These are phyloP conservation scores for Colletotrichum sp. DNA, from an alignment of 2,329 filamentous ascomycete genomes.

Conservation along the genomic window DNA sequence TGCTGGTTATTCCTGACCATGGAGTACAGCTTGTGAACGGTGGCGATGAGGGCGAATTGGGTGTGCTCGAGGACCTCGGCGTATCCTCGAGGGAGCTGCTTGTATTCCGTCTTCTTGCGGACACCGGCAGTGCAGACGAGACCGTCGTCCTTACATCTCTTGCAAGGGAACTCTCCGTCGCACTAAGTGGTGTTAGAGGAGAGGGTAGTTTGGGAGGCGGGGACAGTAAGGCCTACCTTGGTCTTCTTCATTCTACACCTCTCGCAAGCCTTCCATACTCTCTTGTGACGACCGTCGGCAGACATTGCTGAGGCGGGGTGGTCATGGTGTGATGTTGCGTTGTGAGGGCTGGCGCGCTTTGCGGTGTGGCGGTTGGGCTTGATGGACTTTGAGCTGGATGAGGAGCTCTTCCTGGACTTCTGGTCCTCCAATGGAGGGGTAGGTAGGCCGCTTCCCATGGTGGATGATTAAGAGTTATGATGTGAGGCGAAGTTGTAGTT, in stretches of 20 bases:
- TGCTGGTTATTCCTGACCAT: slow-evolving; percentile 64
- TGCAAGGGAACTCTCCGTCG: slow-evolving; percentile 70
- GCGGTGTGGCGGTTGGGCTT: slow-evolving; percentile 57
- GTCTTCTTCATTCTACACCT: slow-evolving; percentile 74
- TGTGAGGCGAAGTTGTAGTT: background rate
- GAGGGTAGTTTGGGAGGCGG: background rate
- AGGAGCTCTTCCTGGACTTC: slow-evolving; percentile 45
- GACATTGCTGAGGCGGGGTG: slow-evolving; percentile 40
- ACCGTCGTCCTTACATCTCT: slow-evolving; percentile 70
- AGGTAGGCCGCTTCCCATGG: slow-evolving; percentile 57
- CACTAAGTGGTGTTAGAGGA: slow-evolving; percentile 45
- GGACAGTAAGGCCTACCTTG: slow-evolving; percentile 51
- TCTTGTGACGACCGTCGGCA: slow-evolving; percentile 62
- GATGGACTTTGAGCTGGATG: slow-evolving; percentile 45
- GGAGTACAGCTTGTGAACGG: slow-evolving; percentile 68
- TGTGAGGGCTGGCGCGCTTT: slow-evolving; percentile 53
- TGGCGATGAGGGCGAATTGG: slow-evolving; percentile 68
- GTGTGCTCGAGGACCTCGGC: slow-evolving; percentile 71
- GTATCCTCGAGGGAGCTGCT: slow-evolving; percentile 68
- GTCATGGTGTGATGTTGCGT: slow-evolving; percentile 41
- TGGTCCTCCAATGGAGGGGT: slow-evolving; percentile 58
- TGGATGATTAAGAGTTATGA: slow-evolving; percentile 19
- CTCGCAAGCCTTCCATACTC: slow-evolving; percentile 72
- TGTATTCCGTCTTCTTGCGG: slow-evolving; percentile 72
- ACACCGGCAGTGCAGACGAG: slow-evolving; percentile 68